Conservation (phyloP, 2,329 filamentous ascomycete species). For the Penicillium rolfsii region DNA sequence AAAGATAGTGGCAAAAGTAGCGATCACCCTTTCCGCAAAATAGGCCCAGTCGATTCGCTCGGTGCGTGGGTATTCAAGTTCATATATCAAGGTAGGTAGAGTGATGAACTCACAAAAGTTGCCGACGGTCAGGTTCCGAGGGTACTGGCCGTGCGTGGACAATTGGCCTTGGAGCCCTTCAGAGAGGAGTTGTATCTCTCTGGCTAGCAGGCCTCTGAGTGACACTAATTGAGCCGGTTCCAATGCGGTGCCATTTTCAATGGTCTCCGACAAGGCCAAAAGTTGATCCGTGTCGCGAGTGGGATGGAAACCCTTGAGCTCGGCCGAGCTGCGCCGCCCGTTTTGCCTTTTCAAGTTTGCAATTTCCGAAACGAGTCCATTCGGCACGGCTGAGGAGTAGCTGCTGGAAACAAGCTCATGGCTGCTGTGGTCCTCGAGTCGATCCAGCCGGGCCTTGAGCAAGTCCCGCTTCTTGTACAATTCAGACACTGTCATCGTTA, state of each 20-base stretch:
- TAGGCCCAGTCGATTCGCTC: constrained; percentile 74
- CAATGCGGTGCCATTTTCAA: constrained; percentile 64
- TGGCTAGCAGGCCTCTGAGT: constrained; percentile 68
- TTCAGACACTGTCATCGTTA: constrained; percentile 53
- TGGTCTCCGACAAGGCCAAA: constrained; percentile 62
- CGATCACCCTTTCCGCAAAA: constrained; percentile 70
- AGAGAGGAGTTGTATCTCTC: constrained; percentile 66
- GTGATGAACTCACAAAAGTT: constrained; percentile 75
- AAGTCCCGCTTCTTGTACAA: constrained; percentile 56
- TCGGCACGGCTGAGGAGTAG: not conserved
- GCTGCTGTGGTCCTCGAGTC: constrained; percentile 13
- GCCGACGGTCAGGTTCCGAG: constrained; percentile 66
- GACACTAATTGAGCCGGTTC: constrained; percentile 58
- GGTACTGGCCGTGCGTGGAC: constrained; percentile 61
- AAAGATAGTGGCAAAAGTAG: constrained; percentile 68
- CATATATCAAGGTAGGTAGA: constrained; percentile 77
- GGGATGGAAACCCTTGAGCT: constrained; percentile 17
- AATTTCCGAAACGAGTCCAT: constrained; percentile 11
- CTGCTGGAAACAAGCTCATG: not conserved
- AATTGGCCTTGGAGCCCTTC: constrained; percentile 69
- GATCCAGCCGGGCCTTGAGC: constrained; percentile 20
- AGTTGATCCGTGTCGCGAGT: constrained; percentile 56
- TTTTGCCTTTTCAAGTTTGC: constrained; percentile 31
- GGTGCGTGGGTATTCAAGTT: constrained; percentile 73
- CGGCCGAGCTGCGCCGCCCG: constrained; percentile 47